phyloP scores from a whole-genome alignment of 805 yeast genomes.

The Sungouiozyma ichnusensis region DNA sequence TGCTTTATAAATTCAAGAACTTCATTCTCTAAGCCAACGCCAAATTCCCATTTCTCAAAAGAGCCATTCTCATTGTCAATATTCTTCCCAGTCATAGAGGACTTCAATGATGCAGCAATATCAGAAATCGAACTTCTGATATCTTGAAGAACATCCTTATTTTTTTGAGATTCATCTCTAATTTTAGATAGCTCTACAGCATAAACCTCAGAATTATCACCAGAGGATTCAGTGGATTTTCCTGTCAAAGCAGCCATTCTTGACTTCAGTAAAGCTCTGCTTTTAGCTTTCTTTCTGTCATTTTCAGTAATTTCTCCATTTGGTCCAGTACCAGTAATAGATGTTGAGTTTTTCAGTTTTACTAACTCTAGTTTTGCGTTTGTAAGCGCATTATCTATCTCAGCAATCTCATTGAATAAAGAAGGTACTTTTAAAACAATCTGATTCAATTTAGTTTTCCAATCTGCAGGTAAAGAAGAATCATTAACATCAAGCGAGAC shows the following conservation, averaged over 20 bases:
- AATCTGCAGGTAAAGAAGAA: conserved; percentile 30
- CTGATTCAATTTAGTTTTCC: conserved; percentile 47
- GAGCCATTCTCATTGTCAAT: conserved; percentile 36
- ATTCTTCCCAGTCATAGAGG: conserved; percentile 17
- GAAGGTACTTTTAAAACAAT: conserved; percentile 65
- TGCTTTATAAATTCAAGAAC: conserved; percentile 53
- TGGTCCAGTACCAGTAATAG: conserved; percentile 75
- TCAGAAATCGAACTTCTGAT: conserved; percentile 60
- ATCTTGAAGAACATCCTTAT: conserved; percentile 51
- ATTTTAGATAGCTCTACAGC: conserved; percentile 38
- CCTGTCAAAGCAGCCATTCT: conserved; percentile 84
- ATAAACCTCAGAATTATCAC: conserved; percentile 5
- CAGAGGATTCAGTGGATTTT: conserved; percentile 1
- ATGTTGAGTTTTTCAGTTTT: conserved; percentile 57
- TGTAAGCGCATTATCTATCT: conserved; percentile 60
- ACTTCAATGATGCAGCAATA: conserved; percentile 35
- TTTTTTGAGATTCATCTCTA: conserved; percentile 42
- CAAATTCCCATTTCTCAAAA: conserved; percentile 69
- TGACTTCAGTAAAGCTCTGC: conserved; percentile 67
- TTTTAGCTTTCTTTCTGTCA: conserved; percentile 70
- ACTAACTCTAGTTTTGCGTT: conserved; percentile 54
- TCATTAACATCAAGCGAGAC: conserved; percentile 20
- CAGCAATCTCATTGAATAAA: conserved; percentile 51
- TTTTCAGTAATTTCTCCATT: conserved; percentile 77
- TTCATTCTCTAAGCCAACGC: conserved; percentile 58